Evolutionary conservation across 1,284 basidiomycete genomes (phyloP).

Genomic region (Termitomyces sp.): DNA sequence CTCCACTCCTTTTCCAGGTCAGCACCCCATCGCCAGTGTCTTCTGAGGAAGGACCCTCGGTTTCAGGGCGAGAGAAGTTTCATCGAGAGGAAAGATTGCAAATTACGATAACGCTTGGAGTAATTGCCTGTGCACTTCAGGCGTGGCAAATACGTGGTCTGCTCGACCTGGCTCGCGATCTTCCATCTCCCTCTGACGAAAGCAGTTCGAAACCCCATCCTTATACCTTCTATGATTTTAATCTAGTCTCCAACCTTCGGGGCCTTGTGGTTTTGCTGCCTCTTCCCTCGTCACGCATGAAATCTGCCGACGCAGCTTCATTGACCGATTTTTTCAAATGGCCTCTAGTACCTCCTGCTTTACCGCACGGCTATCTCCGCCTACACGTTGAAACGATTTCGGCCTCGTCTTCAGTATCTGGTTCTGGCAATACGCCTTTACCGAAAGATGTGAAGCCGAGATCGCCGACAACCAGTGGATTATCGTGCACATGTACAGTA

Average conservation of each 20-base stretch:
- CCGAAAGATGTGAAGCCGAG: slow-evolving; percentile 9
- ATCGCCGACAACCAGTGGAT: slow-evolving; percentile 2
- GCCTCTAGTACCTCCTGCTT: slow-evolving; percentile 50
- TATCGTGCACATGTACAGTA: slow-evolving; percentile 25
- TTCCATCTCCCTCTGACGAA: slow-evolving; percentile 26
- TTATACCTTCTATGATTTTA: slow-evolving; percentile 23
- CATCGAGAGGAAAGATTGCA: slow-evolving; percentile 21
- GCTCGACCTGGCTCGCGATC: slow-evolving; percentile 36
- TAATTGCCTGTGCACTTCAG: slow-evolving; percentile 46
- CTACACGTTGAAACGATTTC: slow-evolving; percentile 50
- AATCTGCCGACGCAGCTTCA: slow-evolving; percentile 8
- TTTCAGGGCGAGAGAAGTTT: not conserved
- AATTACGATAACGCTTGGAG: slow-evolving; percentile 43
- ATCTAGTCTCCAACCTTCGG: slow-evolving; percentile 36
- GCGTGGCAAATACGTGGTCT: slow-evolving; percentile 50
- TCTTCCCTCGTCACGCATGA: slow-evolving; percentile 21
- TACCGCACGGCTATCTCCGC: slow-evolving; percentile 49
- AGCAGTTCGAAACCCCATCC: slow-evolving; percentile 16
- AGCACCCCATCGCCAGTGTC: slow-evolving; percentile 38
- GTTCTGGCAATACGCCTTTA: not conserved
- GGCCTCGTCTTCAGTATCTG: slow-evolving; percentile 25
- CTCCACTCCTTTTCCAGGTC: slow-evolving; percentile 52
- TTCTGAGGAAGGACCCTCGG: not conserved
- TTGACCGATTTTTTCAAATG: slow-evolving; percentile 46
- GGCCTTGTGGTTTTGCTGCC: slow-evolving; percentile 50